Evolutionary conservation across 768 basidiomycete genomes (phyloP), one percentile per base, ranked within the genome.

Genomic region (Cyclocybe cylindracea): DNA sequence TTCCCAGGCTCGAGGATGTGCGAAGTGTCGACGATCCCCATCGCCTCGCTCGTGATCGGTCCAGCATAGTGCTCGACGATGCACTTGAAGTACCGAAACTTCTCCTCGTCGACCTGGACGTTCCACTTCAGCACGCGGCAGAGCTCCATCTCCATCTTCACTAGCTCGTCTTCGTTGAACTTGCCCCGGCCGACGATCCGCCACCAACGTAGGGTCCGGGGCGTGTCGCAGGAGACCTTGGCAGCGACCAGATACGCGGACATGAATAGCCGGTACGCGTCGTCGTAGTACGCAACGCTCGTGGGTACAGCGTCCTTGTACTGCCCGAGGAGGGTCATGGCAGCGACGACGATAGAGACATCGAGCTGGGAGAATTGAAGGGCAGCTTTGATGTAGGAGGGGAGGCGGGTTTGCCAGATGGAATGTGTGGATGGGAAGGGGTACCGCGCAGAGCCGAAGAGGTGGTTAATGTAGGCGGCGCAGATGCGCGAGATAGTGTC

Each of bases 371-470:
- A 47, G 24, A 44, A 50, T 13, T 31, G 34, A 37, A 48, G 45
- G 37, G 44, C 53, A 13, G 37, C 43, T 3, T 29, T 11, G 36
- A 58, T 40, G 38, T 51, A 58, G 2, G 11, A 7, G 5, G 56
- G 53, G 3, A 58, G 43, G 39, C 39, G 47, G 16, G 33, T 24
- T 36, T 56, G 51, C 53, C 55, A 54, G 14, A 36, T 32, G 11
- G 55, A 57, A 10, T 35, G 42, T 2, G 52, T 39, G 3, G 46
- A 42, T 4, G 50, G 50, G 16, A 43, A 54, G 1, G 39, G 50
- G 33, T 55, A 50, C 10, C 45, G 48, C 44, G 54, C 39, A 1
- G 47, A 51, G 32, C 44, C 48, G 36, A 60, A 58, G 24, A 58
- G 48, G 41, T 53, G 53, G 10, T 49, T 45, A 48, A 58, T 53